Evolutionary conservation across 164 flowering plant genomes (phyloP).

Genomic region (Umbilicus rupestris): DNA sequence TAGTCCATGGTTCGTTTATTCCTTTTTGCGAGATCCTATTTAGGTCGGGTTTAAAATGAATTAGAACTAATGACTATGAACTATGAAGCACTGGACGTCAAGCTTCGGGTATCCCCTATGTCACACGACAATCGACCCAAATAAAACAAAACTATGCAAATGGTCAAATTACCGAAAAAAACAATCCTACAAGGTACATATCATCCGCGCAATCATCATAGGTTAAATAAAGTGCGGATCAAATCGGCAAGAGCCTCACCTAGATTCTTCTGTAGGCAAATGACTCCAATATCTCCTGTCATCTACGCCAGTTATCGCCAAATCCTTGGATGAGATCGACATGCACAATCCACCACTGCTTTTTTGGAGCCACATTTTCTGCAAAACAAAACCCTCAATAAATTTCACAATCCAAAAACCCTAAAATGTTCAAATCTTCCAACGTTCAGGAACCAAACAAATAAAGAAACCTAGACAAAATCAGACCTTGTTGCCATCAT

Average conservation of each 20-base stretch:
- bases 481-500: conserved; percentile 54
- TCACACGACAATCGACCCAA: no score
- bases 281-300: conserved; percentile 55
- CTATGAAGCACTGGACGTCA: no score
- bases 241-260: conserved; percentile 18
- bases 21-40: no score
- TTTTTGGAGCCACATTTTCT: conserved; percentile 50
- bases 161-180: no score
- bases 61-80: no score
- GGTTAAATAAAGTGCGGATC: no score
- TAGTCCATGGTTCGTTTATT: no score
- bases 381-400: conserved; percentile 3
- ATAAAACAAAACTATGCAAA: no score
- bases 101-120: no score
- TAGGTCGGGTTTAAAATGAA: no score
- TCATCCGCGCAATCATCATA: no score
- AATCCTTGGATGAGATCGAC: conserved; percentile 30
- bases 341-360: conserved; percentile 28
- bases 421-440: neutral
- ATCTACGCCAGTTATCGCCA: conserved; percentile 45
- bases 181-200: no score
- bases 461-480: neutral
- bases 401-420: neutral
- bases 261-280: conserved; percentile 38
- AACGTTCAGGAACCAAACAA: neutral